phyloP scores from a whole-genome alignment of 495 filamentous ascomycete species.

The Evernia prunastri region DNA sequence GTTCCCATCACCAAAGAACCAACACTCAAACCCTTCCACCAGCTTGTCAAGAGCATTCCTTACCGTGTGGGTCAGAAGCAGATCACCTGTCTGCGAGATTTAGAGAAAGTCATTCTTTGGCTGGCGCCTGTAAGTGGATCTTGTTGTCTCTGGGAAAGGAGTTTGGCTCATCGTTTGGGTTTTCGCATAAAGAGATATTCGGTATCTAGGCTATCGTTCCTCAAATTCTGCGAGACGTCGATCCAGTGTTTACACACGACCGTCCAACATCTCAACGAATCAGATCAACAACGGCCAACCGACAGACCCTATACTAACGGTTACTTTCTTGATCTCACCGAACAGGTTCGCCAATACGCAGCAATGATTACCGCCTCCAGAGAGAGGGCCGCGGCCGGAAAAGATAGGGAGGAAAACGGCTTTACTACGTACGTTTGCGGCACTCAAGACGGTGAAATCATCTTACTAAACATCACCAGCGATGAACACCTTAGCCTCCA shows the following conservation, averaged over 20 bases:
- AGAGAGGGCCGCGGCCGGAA: slow-evolving; percentile 31
- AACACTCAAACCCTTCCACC: slow-evolving; percentile 60
- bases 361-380: slow-evolving; percentile 50
- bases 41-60: slow-evolving; percentile 67
- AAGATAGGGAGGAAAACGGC: slow-evolving; percentile 23
- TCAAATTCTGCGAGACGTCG: slow-evolving; percentile 78
- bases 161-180: slow-evolving; percentile 58
- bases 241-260: slow-evolving; percentile 81
- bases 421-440: slow-evolving; percentile 33
- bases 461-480: slow-evolving; percentile 41
- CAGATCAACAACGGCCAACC: slow-evolving; percentile 69
- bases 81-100: slow-evolving; percentile 77
- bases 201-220: slow-evolving; percentile 59
- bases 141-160: slow-evolving; percentile 39
- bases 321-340: slow-evolving; percentile 90
- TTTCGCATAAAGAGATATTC: slow-evolving; percentile 66
- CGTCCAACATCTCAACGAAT: slow-evolving; percentile 68
- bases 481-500: slow-evolving; percentile 64
- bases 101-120: slow-evolving; percentile 83
- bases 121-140: slow-evolving; percentile 77
- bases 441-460: slow-evolving; percentile 30
- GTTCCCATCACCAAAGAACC: slow-evolving; percentile 51
- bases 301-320: slow-evolving; percentile 85
- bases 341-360: slow-evolving; percentile 74
- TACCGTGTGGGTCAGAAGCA: slow-evolving; percentile 69